These are phyloP conservation scores for Xylaria acuta DNA, from an alignment of 495 filamentous ascomycete genomes.

Conservation along the genomic window DNA sequence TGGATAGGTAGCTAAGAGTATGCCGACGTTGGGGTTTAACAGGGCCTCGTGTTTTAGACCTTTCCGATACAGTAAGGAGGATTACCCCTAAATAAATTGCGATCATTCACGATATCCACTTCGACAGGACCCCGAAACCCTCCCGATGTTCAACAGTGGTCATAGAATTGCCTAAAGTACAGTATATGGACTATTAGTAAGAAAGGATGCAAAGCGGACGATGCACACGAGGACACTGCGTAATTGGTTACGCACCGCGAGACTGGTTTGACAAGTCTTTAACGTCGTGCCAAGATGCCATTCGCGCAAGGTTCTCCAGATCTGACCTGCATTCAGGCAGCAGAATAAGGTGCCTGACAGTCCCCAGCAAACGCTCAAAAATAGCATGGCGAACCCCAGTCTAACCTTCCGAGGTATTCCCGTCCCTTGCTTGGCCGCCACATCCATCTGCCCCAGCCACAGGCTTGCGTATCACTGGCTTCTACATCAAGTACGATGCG, in stretches of 20 bases:
- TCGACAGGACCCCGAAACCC: not conserved
- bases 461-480: not conserved
- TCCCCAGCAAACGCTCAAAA: not conserved
- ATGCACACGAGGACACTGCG: conserved; percentile 8
- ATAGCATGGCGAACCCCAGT: not conserved
- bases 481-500: not conserved
- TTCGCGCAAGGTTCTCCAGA: conserved; percentile 19
- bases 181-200: not conserved
- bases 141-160: not conserved
- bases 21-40: not conserved
- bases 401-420: not conserved
- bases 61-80: conserved; percentile 18
- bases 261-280: not conserved
- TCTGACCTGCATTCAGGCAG: conserved; percentile 22
- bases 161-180: not conserved
- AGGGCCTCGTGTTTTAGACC: not conserved
- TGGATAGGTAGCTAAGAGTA: not conserved
- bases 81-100: conserved; percentile 9
- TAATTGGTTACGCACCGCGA: conserved; percentile 9
- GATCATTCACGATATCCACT: conserved; percentile 19
- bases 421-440: not conserved
- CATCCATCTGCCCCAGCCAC: conserved; percentile 8
- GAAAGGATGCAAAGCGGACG: not conserved
- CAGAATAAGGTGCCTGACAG: conserved; percentile 1
- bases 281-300: not conserved